These are phyloP conservation scores for Candida argentea DNA, from an alignment of 805 yeast species.

Conservation along the genomic window DNA sequence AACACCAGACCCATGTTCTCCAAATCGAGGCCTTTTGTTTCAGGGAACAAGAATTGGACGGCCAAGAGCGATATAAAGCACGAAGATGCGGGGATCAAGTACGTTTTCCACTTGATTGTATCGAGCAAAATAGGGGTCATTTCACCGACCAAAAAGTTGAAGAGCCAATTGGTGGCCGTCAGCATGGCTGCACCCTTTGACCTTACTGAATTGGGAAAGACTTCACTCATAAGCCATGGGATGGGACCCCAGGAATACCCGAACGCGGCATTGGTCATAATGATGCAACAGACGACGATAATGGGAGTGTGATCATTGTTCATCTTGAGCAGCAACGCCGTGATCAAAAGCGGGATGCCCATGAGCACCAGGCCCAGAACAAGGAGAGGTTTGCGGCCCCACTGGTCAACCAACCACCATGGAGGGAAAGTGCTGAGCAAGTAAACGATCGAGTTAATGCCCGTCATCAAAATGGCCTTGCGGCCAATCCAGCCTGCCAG, in stretches of 20 bases:
- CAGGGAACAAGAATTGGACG: constrained; percentile 72
- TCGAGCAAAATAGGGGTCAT: constrained; percentile 82
- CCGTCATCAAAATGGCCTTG: constrained; percentile 84
- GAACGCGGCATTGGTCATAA: constrained; percentile 73
- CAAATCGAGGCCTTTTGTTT: constrained; percentile 77
- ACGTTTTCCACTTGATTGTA: constrained; percentile 65
- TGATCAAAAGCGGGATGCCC: constrained; percentile 59
- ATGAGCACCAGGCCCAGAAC: constrained; percentile 70
- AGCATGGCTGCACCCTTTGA: constrained; percentile 87
- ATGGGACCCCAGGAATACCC: constrained; percentile 94
- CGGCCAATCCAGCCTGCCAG: constrained; percentile 93
- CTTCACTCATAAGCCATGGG: constrained; percentile 86
- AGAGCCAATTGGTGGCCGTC: constrained; percentile 89
- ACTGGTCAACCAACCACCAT: constrained; percentile 79
- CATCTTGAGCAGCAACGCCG: constrained; percentile 42
- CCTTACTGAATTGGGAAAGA: constrained; percentile 73
- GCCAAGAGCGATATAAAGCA: constrained; percentile 66
- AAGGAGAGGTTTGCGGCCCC: constrained; percentile 88
- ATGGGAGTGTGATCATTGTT: constrained; percentile 45
- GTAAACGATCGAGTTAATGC: constrained; percentile 41
- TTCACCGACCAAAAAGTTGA: constrained; percentile 87
- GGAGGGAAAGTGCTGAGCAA: constrained; percentile 67
- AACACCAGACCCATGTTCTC: constrained; percentile 91
- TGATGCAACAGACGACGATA: constrained; percentile 65
- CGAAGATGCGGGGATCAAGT: constrained; percentile 70